Base-by-base conservation (phyloP, 2,329 filamentous ascomycete genomes). In the Ophiocordyceps robertsii region DNA sequence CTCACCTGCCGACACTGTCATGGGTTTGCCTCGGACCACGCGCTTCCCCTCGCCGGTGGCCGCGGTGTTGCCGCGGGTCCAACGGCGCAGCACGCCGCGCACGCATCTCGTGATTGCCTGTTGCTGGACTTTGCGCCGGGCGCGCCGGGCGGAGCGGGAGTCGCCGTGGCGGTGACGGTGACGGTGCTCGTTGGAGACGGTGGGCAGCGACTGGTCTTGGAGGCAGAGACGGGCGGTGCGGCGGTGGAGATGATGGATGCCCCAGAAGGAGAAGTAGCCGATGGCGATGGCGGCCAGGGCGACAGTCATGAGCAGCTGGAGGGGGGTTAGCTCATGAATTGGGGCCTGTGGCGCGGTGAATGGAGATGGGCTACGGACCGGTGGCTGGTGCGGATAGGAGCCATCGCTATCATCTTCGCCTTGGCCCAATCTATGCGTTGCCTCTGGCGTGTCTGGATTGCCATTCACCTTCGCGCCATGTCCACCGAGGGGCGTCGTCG, bases 221-320 rank as follows among this genome's bases (percentile, higher is more conserved):
- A 44, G 37, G 42, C 37, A 46, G 13, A 48, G 45, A 33, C 43
- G 44, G 31, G 43, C 41, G 38, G 47, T 43, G 39, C 47, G 51
- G 44, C 49, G 48, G 49, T 41, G 44, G 33, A 27, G 24, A 6
- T 27, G 24, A 9, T 27, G 24, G 9, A 58, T 44, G 39, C 46
- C 47, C 39, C 54, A 43, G 38, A 55, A 42, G 19, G 48, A 49
- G 44, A 61, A 49, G 42, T 59, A 42, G 13, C 47, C 41, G 19
- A 60, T 46, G 36, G 47, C 49, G 14, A 55, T 43, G 29, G 47
- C 44, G 11, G 49, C 47, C 19, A 60, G 43, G 33, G 51, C 54
- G 13, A 57, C 43, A 37, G 49, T 37, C 24, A 56, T 46, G 38
- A 57, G 38, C 12, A 45, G 19, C 16, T 24, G 37, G 2, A 6